Percentiles rank a stretch among this genome's conserved stretches.
Evolutionary conservation across 768 basidiomycete species (phyloP).

Genomic region (Russula dissimulans): DNA sequence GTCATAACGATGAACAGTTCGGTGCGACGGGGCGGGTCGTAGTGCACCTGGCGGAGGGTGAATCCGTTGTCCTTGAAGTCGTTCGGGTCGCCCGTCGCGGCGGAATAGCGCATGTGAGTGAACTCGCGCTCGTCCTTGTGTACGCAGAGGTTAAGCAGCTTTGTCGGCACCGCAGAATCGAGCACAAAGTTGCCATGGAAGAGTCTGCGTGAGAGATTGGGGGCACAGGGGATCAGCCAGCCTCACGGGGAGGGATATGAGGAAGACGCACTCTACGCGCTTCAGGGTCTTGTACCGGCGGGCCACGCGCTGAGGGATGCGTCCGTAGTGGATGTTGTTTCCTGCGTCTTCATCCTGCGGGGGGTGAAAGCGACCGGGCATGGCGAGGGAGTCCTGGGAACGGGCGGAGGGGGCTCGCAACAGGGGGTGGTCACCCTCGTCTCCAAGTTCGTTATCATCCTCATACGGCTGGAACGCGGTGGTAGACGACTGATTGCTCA

Average conservation of each 20-base stretch:
- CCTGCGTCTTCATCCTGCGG: constrained; percentile 29
- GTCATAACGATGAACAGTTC: constrained; percentile 98
- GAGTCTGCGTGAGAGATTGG: constrained; percentile 35
- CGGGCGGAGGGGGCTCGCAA: constrained; percentile 26
- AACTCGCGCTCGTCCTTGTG: constrained; percentile 78
- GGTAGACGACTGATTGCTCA: constrained; percentile 10
- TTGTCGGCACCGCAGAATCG: constrained; percentile 85
- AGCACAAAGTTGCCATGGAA: constrained; percentile 92
- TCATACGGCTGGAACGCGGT: constrained; percentile 25
- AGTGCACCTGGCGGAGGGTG: constrained; percentile 82
- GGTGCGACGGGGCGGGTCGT: constrained; percentile 83
- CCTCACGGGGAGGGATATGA: neutral
- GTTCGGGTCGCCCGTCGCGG: constrained; percentile 94
- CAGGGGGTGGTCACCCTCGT: constrained; percentile 61
- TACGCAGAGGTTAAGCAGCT: constrained; percentile 76
- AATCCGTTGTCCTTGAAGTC: constrained; percentile 77
- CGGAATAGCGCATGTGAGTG: constrained; percentile 93
- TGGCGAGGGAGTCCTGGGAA: constrained; percentile 18
- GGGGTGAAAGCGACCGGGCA: constrained; percentile 36
- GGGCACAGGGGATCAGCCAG: neutral
- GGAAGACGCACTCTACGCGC: constrained; percentile 63
- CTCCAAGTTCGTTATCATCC: constrained; percentile 28
- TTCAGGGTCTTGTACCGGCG: constrained; percentile 91
- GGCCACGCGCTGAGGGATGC: constrained; percentile 85
- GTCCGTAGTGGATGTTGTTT: constrained; percentile 74